Base-by-base conservation (phyloP, 768 basidiomycete genomes). In the Tremella mesenterica region DNA sequence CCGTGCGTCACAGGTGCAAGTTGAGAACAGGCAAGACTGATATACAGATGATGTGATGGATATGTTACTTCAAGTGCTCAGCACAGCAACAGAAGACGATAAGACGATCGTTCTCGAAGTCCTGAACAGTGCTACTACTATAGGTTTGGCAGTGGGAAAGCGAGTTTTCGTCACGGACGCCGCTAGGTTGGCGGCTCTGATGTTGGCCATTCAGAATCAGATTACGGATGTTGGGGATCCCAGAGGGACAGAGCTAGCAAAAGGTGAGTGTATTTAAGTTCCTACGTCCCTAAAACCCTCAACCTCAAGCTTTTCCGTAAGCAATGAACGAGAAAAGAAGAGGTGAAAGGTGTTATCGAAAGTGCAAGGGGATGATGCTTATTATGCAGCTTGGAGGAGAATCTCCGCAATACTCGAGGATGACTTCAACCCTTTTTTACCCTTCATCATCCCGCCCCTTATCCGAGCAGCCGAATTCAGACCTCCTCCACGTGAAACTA, bases 361-460 rank as follows among this genome's bases (percentile, higher is more conserved):
- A 14, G 23, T 46, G 16, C 50, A 2, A 30, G 45, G n/a, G 3
- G 16, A n/a, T 28, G 12, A 25, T 9, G 50, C 30, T 50, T 36
- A 49, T n/a, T 2, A 18, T 43, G 16, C 83, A 38, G 91, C 88
- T 0, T 92, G 88, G 88, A 85, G 86, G 1, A 90, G 87, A 64
- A 79, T 92, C 0, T 89, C 86, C 66, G 87, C 88, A 58, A 86
- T 86, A 0, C 79, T 92, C 64, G 85, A 85, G 0, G 76, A 80
- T 10, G 85, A 90, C 64, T 93, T 92, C 56, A 86, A 86, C 65
- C 87, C 87, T 0, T 92, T 87, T 69, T 78, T 92, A 2, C 83
- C 84, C 0, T 79, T 85, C 14, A 88, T 91, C 2, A 88, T 92
- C 81, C 86, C 88, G 0, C 79, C 81, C 0, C 72, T 92, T 10